Percentiles rank a stretch among this genome's conserved stretches.
Evolutionary conservation across 2,329 filamentous ascomycete species (phyloP).

Genomic region (Tolypocladium album): DNA sequence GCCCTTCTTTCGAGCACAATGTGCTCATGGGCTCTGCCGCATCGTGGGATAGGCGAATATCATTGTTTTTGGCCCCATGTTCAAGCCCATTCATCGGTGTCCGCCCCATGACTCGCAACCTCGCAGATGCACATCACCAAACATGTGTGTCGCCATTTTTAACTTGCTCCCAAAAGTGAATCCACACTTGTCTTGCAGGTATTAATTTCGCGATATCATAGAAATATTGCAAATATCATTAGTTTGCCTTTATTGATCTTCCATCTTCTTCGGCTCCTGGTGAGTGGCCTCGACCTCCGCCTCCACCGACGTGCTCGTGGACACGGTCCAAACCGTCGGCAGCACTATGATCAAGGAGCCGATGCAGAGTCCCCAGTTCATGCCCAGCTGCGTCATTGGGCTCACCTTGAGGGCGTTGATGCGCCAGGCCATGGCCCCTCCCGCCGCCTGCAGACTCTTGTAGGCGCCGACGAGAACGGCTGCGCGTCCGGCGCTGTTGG

Average conservation of each 20-base stretch:
- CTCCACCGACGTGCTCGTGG: constrained; percentile 12
- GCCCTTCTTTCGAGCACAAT: background rate
- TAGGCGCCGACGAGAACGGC: constrained; percentile 36
- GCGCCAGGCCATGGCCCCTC: constrained; percentile 34
- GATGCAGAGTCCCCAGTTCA: constrained; percentile 35
- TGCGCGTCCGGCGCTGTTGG: constrained; percentile 26
- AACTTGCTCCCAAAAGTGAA: no score
- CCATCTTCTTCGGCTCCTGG: background rate
- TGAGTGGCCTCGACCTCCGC: constrained; percentile 8
- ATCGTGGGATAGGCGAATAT: no score
- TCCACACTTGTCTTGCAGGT: background rate
- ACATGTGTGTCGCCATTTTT: no score
- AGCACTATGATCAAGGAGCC: constrained; percentile 29
- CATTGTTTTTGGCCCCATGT: no score
- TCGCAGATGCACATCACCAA: no score
- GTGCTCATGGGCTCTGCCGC: background rate
- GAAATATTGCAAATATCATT: background rate
- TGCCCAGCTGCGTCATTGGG: constrained; percentile 29
- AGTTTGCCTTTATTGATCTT: background rate
- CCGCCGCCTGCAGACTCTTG: constrained; percentile 31
- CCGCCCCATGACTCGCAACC: no score
- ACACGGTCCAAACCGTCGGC: constrained; percentile 29
- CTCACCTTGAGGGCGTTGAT: constrained; percentile 24
- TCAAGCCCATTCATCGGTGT: no score
- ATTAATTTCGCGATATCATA: background rate